phyloP scores from a whole-genome alignment of 2,329 filamentous ascomycete species.

The Fusarium sp. region DNA sequence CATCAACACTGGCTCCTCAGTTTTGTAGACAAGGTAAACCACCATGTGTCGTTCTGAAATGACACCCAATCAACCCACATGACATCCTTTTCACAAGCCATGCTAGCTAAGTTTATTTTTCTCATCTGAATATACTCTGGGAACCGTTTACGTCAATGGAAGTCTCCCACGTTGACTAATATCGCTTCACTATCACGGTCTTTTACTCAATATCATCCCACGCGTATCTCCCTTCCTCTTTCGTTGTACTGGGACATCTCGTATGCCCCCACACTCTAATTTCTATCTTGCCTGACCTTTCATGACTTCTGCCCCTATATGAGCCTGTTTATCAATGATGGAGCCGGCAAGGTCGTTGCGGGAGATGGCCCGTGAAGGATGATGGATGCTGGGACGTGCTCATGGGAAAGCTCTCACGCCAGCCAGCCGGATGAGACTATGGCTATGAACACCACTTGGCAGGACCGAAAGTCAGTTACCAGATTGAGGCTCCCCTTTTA shows the following conservation, averaged over 20 bases:
- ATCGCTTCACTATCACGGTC: conserved; percentile 18
- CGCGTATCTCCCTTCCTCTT: conserved; percentile 5
- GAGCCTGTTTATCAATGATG: conserved; percentile 6
- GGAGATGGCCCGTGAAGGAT: too few relatives aligned
- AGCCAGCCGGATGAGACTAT: conserved; percentile 2
- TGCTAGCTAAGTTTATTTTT: background rate
- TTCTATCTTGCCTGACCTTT: background rate
- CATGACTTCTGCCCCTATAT: conserved; percentile 13
- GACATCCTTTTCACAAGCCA: background rate
- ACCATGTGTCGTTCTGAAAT: background rate
- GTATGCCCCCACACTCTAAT: conserved; percentile 12
- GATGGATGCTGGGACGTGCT: conserved; percentile 1
- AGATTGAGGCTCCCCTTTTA: conserved; percentile 10
- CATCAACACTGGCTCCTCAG: background rate
- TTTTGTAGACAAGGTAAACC: conserved; percentile 25
- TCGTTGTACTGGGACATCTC: conserved; percentile 5
- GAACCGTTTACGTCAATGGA: background rate
- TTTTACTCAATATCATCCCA: conserved; percentile 29
- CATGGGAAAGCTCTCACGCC: conserved; percentile 3
- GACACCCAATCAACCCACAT: conserved; percentile 7
- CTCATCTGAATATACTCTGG: background rate
- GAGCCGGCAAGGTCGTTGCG: conserved; percentile 9
- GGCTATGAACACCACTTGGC: conserved; percentile 1
- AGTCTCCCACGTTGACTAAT: background rate
- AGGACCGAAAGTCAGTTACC: conserved; percentile 10